Evolutionary conservation across 345 rosid species (phyloP).

Genomic region (Cardiospermum halicacabum): DNA sequence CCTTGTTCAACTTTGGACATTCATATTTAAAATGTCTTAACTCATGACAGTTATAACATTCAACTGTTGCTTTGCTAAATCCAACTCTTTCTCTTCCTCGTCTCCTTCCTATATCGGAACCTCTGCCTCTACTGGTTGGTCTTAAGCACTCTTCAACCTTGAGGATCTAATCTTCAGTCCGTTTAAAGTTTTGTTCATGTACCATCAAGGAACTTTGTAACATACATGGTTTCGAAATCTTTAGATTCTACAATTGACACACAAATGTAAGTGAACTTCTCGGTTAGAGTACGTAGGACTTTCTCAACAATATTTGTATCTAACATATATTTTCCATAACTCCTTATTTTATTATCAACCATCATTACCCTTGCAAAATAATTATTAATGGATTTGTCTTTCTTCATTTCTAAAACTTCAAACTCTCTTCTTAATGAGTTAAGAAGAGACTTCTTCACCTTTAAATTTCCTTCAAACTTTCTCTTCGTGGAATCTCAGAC

Average conservation of each 20-base stretch:
- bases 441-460: neutral
- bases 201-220: neutral
- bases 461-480: neutral
- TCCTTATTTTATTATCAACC: neutral
- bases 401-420: neutral
- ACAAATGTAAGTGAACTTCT: too few species aligned
- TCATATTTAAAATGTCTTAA: neutral
- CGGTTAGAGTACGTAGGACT: neutral
- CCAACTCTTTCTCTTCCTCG: neutral
- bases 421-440: neutral
- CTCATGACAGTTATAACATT: neutral
- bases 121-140: neutral
- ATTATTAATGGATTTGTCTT: neutral
- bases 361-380: neutral
- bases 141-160: neutral
- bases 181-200: neutral
- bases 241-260: neutral
- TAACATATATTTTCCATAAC: neutral
- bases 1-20: neutral
- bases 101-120: neutral
- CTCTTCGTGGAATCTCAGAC: neutral
- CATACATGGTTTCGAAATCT: neutral
- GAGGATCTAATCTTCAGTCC: neutral
- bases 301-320: neutral
- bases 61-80: neutral